Base-by-base conservation (phyloP, 2,329 filamentous ascomycete genomes). In the Xylariaceae sp. region DNA sequence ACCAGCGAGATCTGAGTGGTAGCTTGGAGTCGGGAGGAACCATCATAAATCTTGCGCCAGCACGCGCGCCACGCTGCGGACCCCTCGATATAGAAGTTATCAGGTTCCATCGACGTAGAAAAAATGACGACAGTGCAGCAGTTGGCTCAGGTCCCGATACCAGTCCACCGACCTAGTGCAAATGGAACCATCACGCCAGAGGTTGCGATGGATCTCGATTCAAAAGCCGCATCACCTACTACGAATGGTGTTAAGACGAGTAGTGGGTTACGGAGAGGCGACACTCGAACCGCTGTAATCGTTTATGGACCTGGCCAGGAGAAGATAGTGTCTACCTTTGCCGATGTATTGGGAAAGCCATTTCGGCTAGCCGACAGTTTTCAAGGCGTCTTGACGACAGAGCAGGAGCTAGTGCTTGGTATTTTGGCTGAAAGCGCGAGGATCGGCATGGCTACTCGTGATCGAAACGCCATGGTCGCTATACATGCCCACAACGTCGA, bases 401-500 rank as follows among this genome's bases (percentile, higher is more conserved):
- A 89, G 66, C 76, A 81, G 67, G 84, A 86, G 60, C 79, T 84
- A n/a, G 87, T 94, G 7, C 79, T 91, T 43, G 91, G 90, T 2
- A 78, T 93, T 47, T 73, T 78, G 39, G 83, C 83, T 5, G 76
- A 78, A 14, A 77, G 83, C 52, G 82, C 89, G 11, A 82, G 81
- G 57, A 72, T 73, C 3, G 83, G 86, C 64, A 78, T 91, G 58
- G 76, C 81, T 31, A 73, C 77, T n/a, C 83, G 87, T 65, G 77
- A 88, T 63, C 81, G 77, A 59, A 74, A 78, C 12, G 78, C 86
- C 29, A 78, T 91, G 40, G 82, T 92, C 44, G 77, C 87, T 54
- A 88, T 95, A 70, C 89, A 93, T 71, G 87, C 89, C 21, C 89
- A 94, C 71, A 91, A 88, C 69, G 85, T 92, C 61, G 86, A 87